phyloP scores from a whole-genome alignment of 2,329 filamentous ascomycete species.

The Fusarium sp. region DNA sequence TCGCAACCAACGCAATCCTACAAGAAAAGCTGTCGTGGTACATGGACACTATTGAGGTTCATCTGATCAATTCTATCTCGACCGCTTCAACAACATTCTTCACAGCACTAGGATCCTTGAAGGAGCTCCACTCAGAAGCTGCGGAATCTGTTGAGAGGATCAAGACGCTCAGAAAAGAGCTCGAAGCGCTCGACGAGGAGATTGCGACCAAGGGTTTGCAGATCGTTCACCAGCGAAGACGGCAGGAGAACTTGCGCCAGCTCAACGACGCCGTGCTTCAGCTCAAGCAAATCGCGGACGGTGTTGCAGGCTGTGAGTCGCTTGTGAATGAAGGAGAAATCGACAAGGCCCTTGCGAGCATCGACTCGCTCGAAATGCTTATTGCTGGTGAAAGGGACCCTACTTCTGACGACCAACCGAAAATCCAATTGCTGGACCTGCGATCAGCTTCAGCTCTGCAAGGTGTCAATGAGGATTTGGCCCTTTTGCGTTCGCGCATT shows the following conservation, averaged over 20 bases:
- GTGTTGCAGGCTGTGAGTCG: conserved; percentile 80
- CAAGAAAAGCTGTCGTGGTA: conserved; percentile 99
- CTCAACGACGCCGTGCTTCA: conserved; percentile 87
- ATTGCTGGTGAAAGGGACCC: conserved; percentile 76
- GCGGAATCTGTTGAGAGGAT: conserved; percentile 91
- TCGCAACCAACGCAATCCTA: conserved; percentile 95
- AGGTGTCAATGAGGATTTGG: conserved; percentile 81
- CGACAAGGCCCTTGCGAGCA: conserved; percentile 80
- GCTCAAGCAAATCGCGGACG: conserved; percentile 80
- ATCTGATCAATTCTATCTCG: conserved; percentile 95
- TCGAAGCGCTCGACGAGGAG: conserved; percentile 84
- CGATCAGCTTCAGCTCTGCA: conserved; percentile 82
- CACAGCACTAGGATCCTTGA: conserved; percentile 88
- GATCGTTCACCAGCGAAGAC: conserved; percentile 83
- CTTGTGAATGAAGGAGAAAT: conserved; percentile 87
- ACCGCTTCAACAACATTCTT: conserved; percentile 97
- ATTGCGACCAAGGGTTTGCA: conserved; percentile 88
- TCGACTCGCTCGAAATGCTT: conserved; percentile 82
- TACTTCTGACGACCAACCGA: conserved; percentile 47
- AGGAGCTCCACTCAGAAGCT: conserved; percentile 91
- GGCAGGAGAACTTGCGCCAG: conserved; percentile 85
- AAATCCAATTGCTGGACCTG: conserved; percentile 71
- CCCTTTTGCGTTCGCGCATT: conserved; percentile 80
- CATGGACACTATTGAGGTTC: conserved; percentile 98
- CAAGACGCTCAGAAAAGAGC: conserved; percentile 80